Percentiles rank a stretch among this genome's conserved stretches.
These are phyloP conservation scores for Eucalyptus victrix DNA, from an alignment of 345 rosid genomes.

Conservation along the genomic window DNA sequence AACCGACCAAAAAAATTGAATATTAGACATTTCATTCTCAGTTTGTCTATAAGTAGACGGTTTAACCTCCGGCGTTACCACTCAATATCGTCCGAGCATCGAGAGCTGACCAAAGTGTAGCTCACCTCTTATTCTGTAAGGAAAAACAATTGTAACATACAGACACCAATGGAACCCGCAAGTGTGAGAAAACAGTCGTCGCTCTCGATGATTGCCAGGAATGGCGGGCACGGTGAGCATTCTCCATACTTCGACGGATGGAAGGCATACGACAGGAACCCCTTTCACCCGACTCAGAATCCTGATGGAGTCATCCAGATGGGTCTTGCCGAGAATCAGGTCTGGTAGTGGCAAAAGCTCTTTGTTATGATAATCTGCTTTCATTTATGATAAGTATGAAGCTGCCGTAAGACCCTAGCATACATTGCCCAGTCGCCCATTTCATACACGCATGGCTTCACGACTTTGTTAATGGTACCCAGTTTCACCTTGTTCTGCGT, in stretches of 20 bases:
- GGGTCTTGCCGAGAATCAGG: conserved; percentile 94
- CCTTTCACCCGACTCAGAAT: conserved; percentile 40
- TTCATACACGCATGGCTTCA: background rate
- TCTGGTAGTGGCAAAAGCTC: background rate
- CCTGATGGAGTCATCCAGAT: conserved; percentile 74
- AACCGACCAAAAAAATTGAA: too few species aligned
- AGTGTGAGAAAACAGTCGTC: background rate
- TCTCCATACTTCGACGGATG: conserved; percentile 80
- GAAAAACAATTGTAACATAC: background rate
- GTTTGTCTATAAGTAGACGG: background rate
- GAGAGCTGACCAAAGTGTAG: background rate
- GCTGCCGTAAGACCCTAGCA: background rate
- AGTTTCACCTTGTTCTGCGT: background rate
- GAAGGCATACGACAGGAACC: conserved; percentile 71
- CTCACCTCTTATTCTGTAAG: background rate
- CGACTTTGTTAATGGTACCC: background rate
- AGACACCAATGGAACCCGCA: background rate
- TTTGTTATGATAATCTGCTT: background rate
- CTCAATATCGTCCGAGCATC: background rate
- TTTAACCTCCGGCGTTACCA: background rate
- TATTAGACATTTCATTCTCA: background rate
- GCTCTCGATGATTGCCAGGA: conserved; percentile 42
- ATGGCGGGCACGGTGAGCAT: conserved; percentile 54
- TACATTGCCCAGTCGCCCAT: background rate
- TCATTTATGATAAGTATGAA: background rate